These are phyloP conservation scores for Microbotryum silenes-acaulis DNA, from an alignment of 1,284 basidiomycete species.

Conservation along the genomic window DNA sequence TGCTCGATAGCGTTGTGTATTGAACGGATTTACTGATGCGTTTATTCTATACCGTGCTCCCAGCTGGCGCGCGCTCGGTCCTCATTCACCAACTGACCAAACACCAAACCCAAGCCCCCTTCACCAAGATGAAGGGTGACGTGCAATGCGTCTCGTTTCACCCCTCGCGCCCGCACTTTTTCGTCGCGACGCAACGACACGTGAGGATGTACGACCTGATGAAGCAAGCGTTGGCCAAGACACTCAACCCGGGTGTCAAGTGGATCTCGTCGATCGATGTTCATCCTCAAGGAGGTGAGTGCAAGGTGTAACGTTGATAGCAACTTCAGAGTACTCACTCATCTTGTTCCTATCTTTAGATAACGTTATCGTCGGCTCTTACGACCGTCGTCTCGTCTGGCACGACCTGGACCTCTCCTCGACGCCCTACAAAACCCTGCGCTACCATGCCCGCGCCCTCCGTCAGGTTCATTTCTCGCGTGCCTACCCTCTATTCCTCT, in stretches of 20 bases:
- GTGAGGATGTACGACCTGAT: slow-evolving; percentile 91
- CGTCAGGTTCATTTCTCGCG: slow-evolving; percentile 86
- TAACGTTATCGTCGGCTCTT: slow-evolving; percentile 92
- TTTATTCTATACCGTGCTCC: slow-evolving; percentile 42
- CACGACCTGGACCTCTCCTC: slow-evolving; percentile 94
- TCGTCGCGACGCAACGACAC: slow-evolving; percentile 97
- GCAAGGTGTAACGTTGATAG: too few relatives aligned
- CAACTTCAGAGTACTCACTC: too few relatives aligned
- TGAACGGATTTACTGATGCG: too few relatives aligned
- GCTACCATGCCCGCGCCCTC: slow-evolving; percentile 91
- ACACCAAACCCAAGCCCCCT: slow-evolving; percentile 93
- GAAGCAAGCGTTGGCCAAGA: slow-evolving; percentile 87
- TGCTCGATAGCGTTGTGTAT: too few relatives aligned
- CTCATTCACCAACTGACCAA: slow-evolving; percentile 93
- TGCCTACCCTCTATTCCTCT: slow-evolving; percentile 90
- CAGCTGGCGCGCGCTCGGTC: slow-evolving; percentile 60
- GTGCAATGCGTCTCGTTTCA: slow-evolving; percentile 93
- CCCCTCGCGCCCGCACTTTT: slow-evolving; percentile 87
- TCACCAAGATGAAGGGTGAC: slow-evolving; percentile 83
- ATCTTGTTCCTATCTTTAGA: slow-evolving; percentile 44
- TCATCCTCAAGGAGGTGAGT: slow-evolving; percentile 66
- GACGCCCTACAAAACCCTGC: slow-evolving; percentile 92
- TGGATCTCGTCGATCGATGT: slow-evolving; percentile 98
- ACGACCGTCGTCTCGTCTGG: slow-evolving; percentile 97
- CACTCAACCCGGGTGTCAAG: slow-evolving; percentile 80